phyloP scores from a whole-genome alignment of 768 basidiomycete genomes.

The Leccinum incarnatum region DNA sequence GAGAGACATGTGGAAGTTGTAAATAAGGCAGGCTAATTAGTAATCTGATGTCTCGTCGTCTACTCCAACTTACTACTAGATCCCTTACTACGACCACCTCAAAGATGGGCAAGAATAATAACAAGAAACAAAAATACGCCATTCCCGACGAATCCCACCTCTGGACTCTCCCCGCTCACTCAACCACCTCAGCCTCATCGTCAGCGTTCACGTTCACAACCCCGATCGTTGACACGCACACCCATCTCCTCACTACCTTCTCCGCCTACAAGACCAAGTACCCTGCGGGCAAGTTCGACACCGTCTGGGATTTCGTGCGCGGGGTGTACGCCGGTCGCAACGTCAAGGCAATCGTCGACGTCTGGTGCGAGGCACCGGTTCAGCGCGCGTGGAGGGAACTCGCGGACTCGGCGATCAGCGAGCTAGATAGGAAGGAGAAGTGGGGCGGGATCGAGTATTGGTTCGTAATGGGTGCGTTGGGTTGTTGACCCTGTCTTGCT shows the following conservation, averaged over 20 bases:
- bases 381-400: conserved; percentile 60
- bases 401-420: conserved; percentile 64
- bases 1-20: too few species aligned
- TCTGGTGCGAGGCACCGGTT: conserved; percentile 86
- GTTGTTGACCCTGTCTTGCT: not conserved
- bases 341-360: conserved; percentile 73
- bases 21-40: too few species aligned
- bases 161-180: conserved; percentile 28
- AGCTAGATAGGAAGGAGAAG: conserved; percentile 42
- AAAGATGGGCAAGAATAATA: conserved; percentile 38
- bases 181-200: conserved; percentile 11
- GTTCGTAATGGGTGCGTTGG: conserved; percentile 71
- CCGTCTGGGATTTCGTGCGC: conserved; percentile 68
- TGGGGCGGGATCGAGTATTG: conserved; percentile 78
- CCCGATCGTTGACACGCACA: conserved; percentile 80
- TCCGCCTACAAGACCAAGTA: conserved; percentile 61
- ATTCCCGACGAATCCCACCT: conserved; percentile 36
- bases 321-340: conserved; percentile 55
- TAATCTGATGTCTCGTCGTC: too few species aligned
- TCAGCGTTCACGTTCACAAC: conserved; percentile 1
- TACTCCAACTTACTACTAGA: too few species aligned
- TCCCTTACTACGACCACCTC: conserved; percentile 11
- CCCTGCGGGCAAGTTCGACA: conserved; percentile 48
- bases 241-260: conserved; percentile 60
- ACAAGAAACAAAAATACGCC: conserved; percentile 36